phyloP scores from a whole-genome alignment of 495 filamentous ascomycete species.

The Podospora pseudoanserina region DNA sequence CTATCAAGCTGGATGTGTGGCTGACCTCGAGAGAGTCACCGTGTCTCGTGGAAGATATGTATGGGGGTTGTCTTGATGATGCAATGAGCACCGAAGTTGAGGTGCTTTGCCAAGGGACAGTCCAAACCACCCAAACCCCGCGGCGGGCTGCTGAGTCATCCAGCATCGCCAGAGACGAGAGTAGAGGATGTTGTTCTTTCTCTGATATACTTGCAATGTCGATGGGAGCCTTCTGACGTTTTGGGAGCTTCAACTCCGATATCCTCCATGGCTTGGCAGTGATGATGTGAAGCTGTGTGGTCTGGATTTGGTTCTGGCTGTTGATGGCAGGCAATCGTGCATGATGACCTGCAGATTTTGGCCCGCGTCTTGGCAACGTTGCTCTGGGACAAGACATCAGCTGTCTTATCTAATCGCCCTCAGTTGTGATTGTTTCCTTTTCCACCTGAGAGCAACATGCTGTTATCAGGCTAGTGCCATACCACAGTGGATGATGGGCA shows the following conservation, averaged over 20 bases:
- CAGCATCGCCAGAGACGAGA: neutral
- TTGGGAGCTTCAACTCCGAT: neutral
- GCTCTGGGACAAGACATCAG: neutral
- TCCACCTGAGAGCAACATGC: neutral
- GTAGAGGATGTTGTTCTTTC: neutral
- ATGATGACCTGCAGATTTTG: constrained; percentile 11
- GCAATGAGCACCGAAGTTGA: constrained; percentile 21
- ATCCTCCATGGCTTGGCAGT: neutral
- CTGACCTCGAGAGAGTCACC: neutral
- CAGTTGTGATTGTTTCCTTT: no score
- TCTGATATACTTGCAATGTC: neutral
- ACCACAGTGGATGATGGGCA: no score
- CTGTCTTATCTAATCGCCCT: neutral
- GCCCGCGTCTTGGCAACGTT: constrained; percentile 7
- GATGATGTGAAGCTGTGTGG: neutral
- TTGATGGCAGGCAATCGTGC: neutral
- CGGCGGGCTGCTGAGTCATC: constrained; percentile 3
- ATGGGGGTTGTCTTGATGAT: constrained; percentile 19
- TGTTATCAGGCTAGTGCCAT: no score
- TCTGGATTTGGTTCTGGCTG: neutral
- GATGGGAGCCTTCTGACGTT: neutral
- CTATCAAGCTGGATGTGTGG: neutral
- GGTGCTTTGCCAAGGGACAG: constrained; percentile 16
- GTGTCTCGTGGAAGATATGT: constrained; percentile 4
- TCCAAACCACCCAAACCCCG: constrained; percentile 19